Evolutionary conservation across 345 rosid genomes (phyloP).

Genomic region (Triadica sebifera): DNA sequence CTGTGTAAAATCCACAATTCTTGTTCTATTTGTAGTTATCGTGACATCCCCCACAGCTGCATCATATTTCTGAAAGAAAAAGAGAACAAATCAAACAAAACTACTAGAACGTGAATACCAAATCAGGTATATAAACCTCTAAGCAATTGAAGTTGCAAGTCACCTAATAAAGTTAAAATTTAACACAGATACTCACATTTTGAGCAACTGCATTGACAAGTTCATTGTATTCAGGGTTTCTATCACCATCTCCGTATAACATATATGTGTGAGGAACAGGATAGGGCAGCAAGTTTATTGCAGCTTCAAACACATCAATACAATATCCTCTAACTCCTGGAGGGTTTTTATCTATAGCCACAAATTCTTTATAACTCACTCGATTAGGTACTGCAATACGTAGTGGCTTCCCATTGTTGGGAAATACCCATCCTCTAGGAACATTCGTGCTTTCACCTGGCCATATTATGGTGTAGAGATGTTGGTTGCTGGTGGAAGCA

Average conservation of each 20-base stretch:
- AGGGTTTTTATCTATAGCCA: constrained; percentile 50
- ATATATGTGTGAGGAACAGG: constrained; percentile 68
- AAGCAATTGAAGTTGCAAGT: neutral
- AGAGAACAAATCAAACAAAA: constrained; percentile 24
- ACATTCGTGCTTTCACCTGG: constrained; percentile 58
- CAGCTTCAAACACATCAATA: constrained; percentile 92
- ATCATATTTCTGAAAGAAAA: constrained; percentile 31
- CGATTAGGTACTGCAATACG: constrained; percentile 80
- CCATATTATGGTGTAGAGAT: constrained; percentile 65
- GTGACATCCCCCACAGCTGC: constrained; percentile 39
- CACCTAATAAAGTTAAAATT: neutral
- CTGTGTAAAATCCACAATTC: constrained; percentile 34
- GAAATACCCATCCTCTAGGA: constrained; percentile 93
- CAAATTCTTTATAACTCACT: constrained; percentile 55
- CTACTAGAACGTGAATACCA: too few species aligned
- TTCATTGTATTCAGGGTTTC: constrained; percentile 59
- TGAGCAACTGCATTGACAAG: constrained; percentile 56
- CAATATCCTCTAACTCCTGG: constrained; percentile 82
- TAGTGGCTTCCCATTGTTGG: constrained; percentile 75
- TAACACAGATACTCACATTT: constrained; percentile 55
- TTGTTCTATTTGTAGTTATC: constrained; percentile 32
- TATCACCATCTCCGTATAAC: constrained; percentile 58
- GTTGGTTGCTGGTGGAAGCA: constrained; percentile 45
- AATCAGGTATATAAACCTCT: neutral
- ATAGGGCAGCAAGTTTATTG: constrained; percentile 75